Evolutionary conservation across 495 filamentous ascomycete species (phyloP), one percentile per base, ranked within the genome.

Genomic region (Lasiosphaeria miniovina): DNA sequence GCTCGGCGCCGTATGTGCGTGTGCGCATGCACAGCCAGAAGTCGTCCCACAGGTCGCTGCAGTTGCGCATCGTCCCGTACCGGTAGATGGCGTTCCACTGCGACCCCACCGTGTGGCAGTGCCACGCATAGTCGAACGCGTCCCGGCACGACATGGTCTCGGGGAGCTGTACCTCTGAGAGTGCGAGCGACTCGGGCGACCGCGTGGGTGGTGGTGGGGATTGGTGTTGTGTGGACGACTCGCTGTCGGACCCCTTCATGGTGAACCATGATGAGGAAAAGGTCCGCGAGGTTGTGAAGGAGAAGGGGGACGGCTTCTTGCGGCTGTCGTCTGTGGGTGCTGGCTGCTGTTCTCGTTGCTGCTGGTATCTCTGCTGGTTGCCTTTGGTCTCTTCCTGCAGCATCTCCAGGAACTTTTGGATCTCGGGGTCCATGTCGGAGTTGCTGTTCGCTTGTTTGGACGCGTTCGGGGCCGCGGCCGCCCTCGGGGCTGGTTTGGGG

Each of bases 21-120:
- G 86, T 86, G 57, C 88, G 86, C 90, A 98, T 96, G 78, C 94
- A 98, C 74, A 96, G 89, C 86, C 93, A 91, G 77, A 94, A 97
- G 71, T 93, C 88, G 63, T 85, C 80, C 90, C 91, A 96, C 49
- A 89, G 86, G 63, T 93, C 86, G 34, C 75, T 76, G 79, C 94
- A 98, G 9, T 82, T 77, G 3, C 86, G 83, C 50, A 94, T 62
- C 45, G 70, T 73, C 57, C 94, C 94, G 71, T 90, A 86, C 45
- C 94, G 89, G 81, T 98, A 98, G 7, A 98, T 74, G 61, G 76
- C 68, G 52, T 74, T 78, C 76, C 93, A 94, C 69, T 96, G 91
- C 0, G 93, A 90, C 32, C 92, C 94, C 4, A 95, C 80, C 0
- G 90, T 93, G 67, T 94, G 89, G 82, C 94, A 98, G 83, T 96